phyloP scores from a whole-genome alignment of 1,139 yeast species.

The Candida sanyaensis region DNA sequence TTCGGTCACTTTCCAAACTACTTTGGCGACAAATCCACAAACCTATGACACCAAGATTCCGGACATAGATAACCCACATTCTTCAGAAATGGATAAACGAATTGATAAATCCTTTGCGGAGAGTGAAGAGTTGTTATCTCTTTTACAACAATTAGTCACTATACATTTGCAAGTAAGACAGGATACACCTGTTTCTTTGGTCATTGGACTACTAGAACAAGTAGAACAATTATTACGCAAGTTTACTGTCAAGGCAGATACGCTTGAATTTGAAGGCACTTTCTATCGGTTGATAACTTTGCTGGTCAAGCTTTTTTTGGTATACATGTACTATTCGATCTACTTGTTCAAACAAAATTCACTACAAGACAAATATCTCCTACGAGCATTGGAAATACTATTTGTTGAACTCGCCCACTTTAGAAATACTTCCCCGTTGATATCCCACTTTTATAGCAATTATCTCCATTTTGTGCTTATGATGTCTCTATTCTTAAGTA shows the following conservation, averaged over 20 bases:
- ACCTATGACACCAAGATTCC: slow-evolving; percentile 28
- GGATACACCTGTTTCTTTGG: background rate
- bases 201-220: background rate
- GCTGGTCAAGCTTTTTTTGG: slow-evolving; percentile 18
- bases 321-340: slow-evolving; percentile 19
- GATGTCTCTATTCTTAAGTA: slow-evolving; percentile 7
- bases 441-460: slow-evolving; percentile 14
- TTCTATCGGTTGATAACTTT: slow-evolving; percentile 7
- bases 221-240: background rate
- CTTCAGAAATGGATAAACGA: slow-evolving; percentile 21
- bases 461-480: slow-evolving; percentile 14
- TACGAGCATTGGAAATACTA: slow-evolving; percentile 20
- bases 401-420: slow-evolving; percentile 22
- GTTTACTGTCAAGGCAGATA: background rate
- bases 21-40: slow-evolving; percentile 9
- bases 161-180: background rate
- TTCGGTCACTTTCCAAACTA: slow-evolving; percentile 16
- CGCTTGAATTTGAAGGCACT: slow-evolving; percentile 3
- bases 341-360: slow-evolving; percentile 22
- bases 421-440: slow-evolving; percentile 13
- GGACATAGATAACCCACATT: slow-evolving; percentile 15
- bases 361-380: slow-evolving; percentile 26
- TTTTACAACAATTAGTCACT: slow-evolving; percentile 9
- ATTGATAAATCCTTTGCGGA: slow-evolving; percentile 17
- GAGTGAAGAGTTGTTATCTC: slow-evolving; percentile 10